A percentile compares a stretch with the other conserved stretches of the same genome.
These are phyloP conservation scores for Exserohilum turcica DNA, from an alignment of 2,329 filamentous ascomycete genomes.

Conservation along the genomic window DNA sequence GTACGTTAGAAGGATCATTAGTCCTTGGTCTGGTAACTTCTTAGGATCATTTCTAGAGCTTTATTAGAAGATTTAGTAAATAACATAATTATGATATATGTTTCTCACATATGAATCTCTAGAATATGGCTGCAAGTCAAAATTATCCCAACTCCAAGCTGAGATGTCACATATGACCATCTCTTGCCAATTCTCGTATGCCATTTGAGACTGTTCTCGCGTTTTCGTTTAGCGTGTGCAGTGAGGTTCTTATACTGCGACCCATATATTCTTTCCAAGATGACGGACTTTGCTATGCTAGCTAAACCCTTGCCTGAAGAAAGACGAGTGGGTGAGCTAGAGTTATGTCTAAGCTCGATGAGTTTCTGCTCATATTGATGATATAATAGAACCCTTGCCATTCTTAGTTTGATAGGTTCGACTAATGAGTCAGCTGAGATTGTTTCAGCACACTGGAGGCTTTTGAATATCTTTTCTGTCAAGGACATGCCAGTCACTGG, in stretches of 20 bases:
- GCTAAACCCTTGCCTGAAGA: not conserved
- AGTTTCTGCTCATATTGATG: not conserved
- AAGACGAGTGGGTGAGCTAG: not conserved
- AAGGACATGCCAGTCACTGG: constrained; percentile 1
- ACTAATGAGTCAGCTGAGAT: constrained; percentile 1
- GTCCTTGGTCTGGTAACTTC: not conserved
- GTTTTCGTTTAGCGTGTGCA: not conserved
- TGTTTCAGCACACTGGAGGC: constrained; percentile 1
- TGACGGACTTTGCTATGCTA: constrained; percentile 1
- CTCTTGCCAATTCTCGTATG: constrained; percentile 9
- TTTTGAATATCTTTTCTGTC: constrained; percentile 8
- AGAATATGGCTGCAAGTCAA: constrained; percentile 8
- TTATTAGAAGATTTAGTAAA: constrained; percentile 1
- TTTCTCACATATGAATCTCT: constrained; percentile 2
- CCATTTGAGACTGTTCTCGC: constrained; percentile 4
- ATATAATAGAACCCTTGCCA: constrained; percentile 1
- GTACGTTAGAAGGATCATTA: constrained; percentile 5
- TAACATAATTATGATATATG: not conserved
- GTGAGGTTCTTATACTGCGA: not conserved
- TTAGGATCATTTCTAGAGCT: constrained; percentile 1
- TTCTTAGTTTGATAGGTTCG: constrained; percentile 1
- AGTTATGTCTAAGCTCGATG: constrained; percentile 1
- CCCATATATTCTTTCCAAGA: constrained; percentile 10
- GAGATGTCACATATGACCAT: constrained; percentile 7
- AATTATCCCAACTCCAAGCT: constrained; percentile 4